Evolutionary conservation across 305 asterid genomes (phyloP).

Genomic region (Solanum hybrid): DNA sequence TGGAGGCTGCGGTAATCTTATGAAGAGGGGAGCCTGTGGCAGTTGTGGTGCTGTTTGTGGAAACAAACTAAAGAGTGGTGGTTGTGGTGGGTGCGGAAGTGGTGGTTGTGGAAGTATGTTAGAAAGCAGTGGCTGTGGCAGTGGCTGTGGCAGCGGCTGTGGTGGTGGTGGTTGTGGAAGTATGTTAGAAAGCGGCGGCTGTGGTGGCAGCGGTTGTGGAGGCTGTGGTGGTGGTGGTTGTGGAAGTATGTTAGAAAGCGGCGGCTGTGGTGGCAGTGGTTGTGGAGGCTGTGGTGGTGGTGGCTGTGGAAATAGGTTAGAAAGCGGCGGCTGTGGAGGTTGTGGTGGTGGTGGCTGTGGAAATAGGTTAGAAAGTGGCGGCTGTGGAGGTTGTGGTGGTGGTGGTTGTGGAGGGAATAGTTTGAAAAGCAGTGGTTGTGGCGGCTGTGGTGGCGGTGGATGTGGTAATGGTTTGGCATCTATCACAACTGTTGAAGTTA

Average conservation of each 20-base stretch:
- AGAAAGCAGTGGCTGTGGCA: background rate
- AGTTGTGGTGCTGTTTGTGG: background rate
- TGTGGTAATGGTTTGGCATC: constrained; percentile 5
- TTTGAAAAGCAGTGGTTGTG: background rate
- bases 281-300: background rate
- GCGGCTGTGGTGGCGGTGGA: constrained; percentile 16
- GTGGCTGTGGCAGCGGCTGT: background rate
- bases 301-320: background rate
- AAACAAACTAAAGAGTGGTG: background rate
- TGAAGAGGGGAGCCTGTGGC: background rate
- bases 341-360: background rate
- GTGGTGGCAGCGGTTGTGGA: background rate
- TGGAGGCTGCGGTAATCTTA: constrained; percentile 3
- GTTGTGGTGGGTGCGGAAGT: background rate
- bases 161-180: background rate
- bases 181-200: background rate
- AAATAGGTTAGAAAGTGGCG: background rate
- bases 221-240: background rate
- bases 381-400: background rate
- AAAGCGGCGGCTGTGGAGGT: background rate
- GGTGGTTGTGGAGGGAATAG: background rate
- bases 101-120: background rate
- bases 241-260: background rate
- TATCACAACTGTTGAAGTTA: background rate
- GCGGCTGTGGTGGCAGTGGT: background rate